Base-by-base conservation (phyloP, 2,329 filamentous ascomycete genomes). In the Fusarium annulatum region DNA sequence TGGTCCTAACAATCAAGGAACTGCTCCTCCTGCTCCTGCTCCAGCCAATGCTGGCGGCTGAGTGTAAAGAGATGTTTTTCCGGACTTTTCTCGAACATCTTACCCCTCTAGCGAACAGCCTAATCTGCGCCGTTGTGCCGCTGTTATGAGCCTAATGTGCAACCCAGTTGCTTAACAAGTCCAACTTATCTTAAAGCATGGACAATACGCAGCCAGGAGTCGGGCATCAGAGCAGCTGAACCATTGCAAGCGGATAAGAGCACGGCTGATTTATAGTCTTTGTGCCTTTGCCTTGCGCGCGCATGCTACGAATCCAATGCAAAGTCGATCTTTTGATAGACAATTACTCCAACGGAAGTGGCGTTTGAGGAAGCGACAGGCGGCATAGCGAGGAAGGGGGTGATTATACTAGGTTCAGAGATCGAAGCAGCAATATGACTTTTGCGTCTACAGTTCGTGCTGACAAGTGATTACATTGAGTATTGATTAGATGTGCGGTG, bases 11-110 rank as follows among this genome's bases (percentile, higher is more conserved):
- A 74, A 64, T 43, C 73, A 74, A 53, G 39, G 48, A 36, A 39
- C 39, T 41, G 26, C 42, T 21, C 57, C 33, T 34, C 23, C 56
- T 33, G 19, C 48, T 16, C 45, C 71, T 9, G 43, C 64, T 14
- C 51, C 64, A 36, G 46, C 66, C 30, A 72, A 64, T 28, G 65
- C 53, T 46, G 76, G 74, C 41, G 77, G 77, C 30, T 79, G 77
- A 70, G 46, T 64, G 51, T 15, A 12, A 48, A 38, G 33, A 48
- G 30, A 46, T 45, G 23, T 15, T 52, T 60, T 60, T 38, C 16
- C 30, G 60, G 57, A 61, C 30, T 56, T 65, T 75, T 65, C 72
- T 73, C 61, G 23, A 69, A 63, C 38, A 73, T 67, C 42, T 71
- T 51, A 62, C 23, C 46, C 65, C 52, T 60, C 58, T 51, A 74